Conservation (phyloP, 306 rosid genomes). For the Glycine soja region DNA sequence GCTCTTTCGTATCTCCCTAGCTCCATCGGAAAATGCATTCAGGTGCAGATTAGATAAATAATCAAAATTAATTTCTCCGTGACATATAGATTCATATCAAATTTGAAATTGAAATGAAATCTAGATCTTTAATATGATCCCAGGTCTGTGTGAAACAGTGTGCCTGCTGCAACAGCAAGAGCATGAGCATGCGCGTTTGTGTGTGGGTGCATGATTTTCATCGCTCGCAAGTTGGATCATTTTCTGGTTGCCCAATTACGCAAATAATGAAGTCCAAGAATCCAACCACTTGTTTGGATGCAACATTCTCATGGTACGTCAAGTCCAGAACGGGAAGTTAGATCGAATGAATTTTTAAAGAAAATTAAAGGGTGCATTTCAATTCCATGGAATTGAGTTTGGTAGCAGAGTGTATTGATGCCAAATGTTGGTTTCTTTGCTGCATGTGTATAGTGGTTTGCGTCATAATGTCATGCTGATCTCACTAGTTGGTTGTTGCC, state of each 20-base stretch:
- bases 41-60: background rate
- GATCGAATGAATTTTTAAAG: too few relatives aligned
- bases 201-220: slow-evolving; percentile 59
- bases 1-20: background rate
- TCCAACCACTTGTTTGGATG: slow-evolving; percentile 13
- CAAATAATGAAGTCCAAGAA: slow-evolving; percentile 50
- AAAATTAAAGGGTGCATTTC: background rate
- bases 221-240: slow-evolving; percentile 47
- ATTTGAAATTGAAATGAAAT: too few relatives aligned
- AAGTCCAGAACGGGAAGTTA: too few relatives aligned
- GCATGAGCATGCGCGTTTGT: slow-evolving; percentile 40
- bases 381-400: background rate
- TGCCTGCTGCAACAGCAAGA: slow-evolving; percentile 24
- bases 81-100: too few relatives aligned
- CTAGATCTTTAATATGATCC: slow-evolving; percentile 49
- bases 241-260: slow-evolving; percentile 54
- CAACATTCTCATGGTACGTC: too few relatives aligned
- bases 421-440: slow-evolving; percentile 4
- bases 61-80: background rate
- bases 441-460: slow-evolving; percentile 33
- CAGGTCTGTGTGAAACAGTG: slow-evolving; percentile 31
- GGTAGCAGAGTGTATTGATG: background rate
- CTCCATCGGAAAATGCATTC: background rate
- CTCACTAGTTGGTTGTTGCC: background rate
- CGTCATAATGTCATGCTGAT: slow-evolving; percentile 33